phyloP scores from a whole-genome alignment of 441 rosid species.

The Kokia cookei region DNA sequence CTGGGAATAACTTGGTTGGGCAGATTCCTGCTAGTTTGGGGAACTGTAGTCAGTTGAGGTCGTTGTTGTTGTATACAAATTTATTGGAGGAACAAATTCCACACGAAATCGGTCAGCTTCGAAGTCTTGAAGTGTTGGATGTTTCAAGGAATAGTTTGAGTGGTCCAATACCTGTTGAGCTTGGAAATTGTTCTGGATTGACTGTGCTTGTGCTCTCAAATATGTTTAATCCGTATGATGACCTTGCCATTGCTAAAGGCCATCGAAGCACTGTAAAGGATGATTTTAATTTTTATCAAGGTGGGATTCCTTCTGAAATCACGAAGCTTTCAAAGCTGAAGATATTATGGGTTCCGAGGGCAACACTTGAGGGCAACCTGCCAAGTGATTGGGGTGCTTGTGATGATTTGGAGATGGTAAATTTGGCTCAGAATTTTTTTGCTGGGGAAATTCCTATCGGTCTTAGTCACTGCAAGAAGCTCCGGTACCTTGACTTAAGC shows the following conservation, averaged over 20 bases:
- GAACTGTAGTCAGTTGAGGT: constrained; percentile 38
- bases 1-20: constrained; percentile 45
- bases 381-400: constrained; percentile 45
- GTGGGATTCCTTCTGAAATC: constrained; percentile 37
- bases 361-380: constrained; percentile 39
- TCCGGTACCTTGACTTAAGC: constrained; percentile 44
- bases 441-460: constrained; percentile 29
- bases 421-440: constrained; percentile 47
- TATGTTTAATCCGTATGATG: constrained; percentile 25
- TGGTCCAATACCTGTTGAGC: constrained; percentile 42
- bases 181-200: constrained; percentile 47
- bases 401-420: constrained; percentile 44
- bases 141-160: constrained; percentile 58
- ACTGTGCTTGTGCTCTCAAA: constrained; percentile 57
- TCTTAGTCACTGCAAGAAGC: constrained; percentile 33
- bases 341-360: constrained; percentile 56
- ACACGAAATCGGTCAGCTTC: constrained; percentile 38
- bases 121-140: constrained; percentile 58
- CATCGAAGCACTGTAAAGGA: constrained; percentile 20
- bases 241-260: constrained; percentile 18
- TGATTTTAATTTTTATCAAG: constrained; percentile 50
- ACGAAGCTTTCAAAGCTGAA: constrained; percentile 37
- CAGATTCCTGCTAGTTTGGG: constrained; percentile 49
- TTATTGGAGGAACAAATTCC: constrained; percentile 54
- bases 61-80: constrained; percentile 48